Conservation (phyloP, 805 yeast genomes). For the Priceomyces fermenticarens region DNA sequence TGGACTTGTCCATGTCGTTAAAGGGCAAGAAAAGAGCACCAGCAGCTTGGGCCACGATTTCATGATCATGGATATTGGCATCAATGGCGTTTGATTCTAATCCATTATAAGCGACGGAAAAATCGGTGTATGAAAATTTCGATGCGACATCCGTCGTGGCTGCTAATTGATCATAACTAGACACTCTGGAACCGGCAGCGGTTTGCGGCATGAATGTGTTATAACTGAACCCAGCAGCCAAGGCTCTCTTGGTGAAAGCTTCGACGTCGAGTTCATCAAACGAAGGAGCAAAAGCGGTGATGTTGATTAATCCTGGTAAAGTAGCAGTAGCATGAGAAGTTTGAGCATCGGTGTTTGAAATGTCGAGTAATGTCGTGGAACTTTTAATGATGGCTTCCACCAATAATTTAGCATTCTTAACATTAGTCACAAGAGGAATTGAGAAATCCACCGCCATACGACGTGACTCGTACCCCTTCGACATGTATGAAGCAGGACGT, state of each 20-base stretch:
- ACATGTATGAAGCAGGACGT: constrained; percentile 97
- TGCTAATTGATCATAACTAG: constrained; percentile 62
- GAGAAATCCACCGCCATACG: constrained; percentile 99
- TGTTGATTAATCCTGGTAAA: constrained; percentile 83
- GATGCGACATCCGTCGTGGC: constrained; percentile 59
- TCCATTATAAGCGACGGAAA: constrained; percentile 79
- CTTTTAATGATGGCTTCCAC: constrained; percentile 86
- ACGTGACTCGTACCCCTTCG: constrained; percentile 96
- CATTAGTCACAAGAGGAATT: constrained; percentile 95
- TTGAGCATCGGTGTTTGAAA: constrained; percentile 79
- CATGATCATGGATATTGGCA: constrained; percentile 31
- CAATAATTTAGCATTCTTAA: constrained; percentile 92
- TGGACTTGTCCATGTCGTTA: constrained; percentile 63
- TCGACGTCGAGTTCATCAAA: constrained; percentile 55
- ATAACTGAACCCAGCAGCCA: constrained; percentile 87
- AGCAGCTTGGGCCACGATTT: constrained; percentile 58
- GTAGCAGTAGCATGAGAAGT: constrained; percentile 80
- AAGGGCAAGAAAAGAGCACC: constrained; percentile 82
- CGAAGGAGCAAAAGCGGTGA: constrained; percentile 75
- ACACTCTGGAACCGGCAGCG: constrained; percentile 56
- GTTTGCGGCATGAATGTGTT: constrained; percentile 76
- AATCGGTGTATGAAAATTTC: constrained; percentile 74
- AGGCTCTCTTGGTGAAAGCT: constrained; percentile 63
- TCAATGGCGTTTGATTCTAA: constrained; percentile 63
- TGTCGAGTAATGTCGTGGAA: constrained; percentile 54